phyloP scores from a whole-genome alignment of 139 green algal species.

The Mesostigma viride region DNA sequence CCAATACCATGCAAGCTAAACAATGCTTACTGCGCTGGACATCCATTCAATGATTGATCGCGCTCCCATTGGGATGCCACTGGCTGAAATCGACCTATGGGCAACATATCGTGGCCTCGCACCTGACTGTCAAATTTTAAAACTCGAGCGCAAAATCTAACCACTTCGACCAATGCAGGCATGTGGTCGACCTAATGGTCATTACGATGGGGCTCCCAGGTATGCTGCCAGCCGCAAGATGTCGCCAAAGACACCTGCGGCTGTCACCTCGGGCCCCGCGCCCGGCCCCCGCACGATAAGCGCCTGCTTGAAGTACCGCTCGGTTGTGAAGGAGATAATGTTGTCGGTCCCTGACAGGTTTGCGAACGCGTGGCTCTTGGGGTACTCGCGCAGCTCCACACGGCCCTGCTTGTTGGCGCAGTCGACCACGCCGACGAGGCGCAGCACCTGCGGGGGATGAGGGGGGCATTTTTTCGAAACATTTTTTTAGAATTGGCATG shows the following conservation, averaged over 20 bases:
- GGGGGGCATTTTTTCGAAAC: too few species aligned
- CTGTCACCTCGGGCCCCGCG: slow-evolving; percentile 89
- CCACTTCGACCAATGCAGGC: too few species aligned
- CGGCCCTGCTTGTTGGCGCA: slow-evolving; percentile 45
- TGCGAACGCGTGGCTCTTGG: slow-evolving; percentile 74
- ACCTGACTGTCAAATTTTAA: too few species aligned
- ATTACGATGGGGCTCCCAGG: slow-evolving; percentile 87
- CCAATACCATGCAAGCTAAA: too few species aligned
- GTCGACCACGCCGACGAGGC: slow-evolving; percentile 89
- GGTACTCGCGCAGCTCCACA: slow-evolving; percentile 79
- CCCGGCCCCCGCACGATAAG: slow-evolving; percentile 81
- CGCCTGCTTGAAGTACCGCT: slow-evolving; percentile 37
- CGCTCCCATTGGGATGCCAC: too few species aligned
- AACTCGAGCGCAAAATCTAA: too few species aligned
- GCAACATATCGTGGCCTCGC: too few species aligned
- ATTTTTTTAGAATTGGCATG: too few species aligned
- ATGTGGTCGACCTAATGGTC: too few species aligned
- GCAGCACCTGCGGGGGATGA: slow-evolving; percentile 49
- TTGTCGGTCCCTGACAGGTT: slow-evolving; percentile 80
- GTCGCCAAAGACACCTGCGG: slow-evolving; percentile 90
- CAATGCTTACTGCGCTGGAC: too few species aligned
- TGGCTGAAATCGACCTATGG: too few species aligned
- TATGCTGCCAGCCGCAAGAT: slow-evolving; percentile 80
- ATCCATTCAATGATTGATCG: too few species aligned
- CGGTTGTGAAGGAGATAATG: slow-evolving; percentile 73